Evolutionary conservation across 2,329 filamentous ascomycete genomes (phyloP).

Genomic region (Teratosphaeria gauchensis): DNA sequence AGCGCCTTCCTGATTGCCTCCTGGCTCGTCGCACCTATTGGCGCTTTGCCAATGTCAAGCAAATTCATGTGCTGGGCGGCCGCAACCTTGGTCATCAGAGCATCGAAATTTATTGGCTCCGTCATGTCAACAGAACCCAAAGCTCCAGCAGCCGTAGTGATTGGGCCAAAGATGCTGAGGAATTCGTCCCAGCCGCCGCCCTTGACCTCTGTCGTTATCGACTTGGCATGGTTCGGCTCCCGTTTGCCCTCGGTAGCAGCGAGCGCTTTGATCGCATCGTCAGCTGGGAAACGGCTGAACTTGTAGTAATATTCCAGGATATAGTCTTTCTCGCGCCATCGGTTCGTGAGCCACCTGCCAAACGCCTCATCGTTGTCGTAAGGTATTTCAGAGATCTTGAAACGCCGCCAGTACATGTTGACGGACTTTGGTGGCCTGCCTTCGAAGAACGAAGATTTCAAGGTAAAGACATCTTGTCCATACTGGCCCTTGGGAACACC

Average conservation of each 20-base stretch:
- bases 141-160: conserved; percentile 41
- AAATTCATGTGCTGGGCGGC: conserved; percentile 24
- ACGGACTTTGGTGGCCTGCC: conserved; percentile 87
- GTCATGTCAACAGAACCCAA: conserved; percentile 36
- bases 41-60: conserved; percentile 16
- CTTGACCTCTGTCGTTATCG: conserved; percentile 41
- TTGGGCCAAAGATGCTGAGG: conserved; percentile 42
- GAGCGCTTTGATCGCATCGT: conserved; percentile 34
- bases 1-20: conserved; percentile 24
- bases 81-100: conserved; percentile 24
- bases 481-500: conserved; percentile 74
- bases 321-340: conserved; percentile 88
- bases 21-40: conserved; percentile 18
- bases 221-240: conserved; percentile 31
- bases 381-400: conserved; percentile 70
- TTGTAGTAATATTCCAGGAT: conserved; percentile 69
- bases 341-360: conserved; percentile 70
- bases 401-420: conserved; percentile 93
- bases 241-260: conserved; percentile 29
- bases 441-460: conserved; percentile 79
- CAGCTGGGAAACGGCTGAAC: conserved; percentile 70
- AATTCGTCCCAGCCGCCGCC: conserved; percentile 43
- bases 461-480: conserved; percentile 83
- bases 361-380: conserved; percentile 65
- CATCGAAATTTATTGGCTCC: conserved; percentile 27